Conservation (phyloP, 1,139 yeast genomes). For the Kurtzmaniella natalensis region DNA sequence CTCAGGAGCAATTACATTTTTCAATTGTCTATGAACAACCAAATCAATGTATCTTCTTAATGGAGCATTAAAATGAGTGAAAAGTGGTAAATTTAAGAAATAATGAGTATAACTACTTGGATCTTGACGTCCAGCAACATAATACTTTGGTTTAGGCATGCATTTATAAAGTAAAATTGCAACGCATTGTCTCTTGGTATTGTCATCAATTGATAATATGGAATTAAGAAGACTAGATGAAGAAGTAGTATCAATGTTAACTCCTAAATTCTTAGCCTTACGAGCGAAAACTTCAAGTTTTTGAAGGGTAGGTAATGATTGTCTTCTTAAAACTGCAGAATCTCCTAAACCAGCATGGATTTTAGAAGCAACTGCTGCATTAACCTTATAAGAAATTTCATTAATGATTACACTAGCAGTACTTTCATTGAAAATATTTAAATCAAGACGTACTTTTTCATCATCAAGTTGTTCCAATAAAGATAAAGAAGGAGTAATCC, state of each 20-base stretch:
- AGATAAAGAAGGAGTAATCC: conserved; percentile 55
- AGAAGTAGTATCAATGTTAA: conserved; percentile 68
- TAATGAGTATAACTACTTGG: conserved; percentile 77
- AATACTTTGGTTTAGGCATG: conserved; percentile 80
- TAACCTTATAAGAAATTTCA: conserved; percentile 79
- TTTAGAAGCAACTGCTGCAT: conserved; percentile 81
- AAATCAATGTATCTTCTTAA: conserved; percentile 88
- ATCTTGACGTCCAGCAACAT: conserved; percentile 83
- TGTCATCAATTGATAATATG: conserved; percentile 60
- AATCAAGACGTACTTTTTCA: conserved; percentile 65
- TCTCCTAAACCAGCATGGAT: conserved; percentile 76
- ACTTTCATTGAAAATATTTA: conserved; percentile 69
- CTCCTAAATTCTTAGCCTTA: conserved; percentile 62
- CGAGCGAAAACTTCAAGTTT: conserved; percentile 78
- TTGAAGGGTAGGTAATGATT: conserved; percentile 76
- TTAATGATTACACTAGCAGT: conserved; percentile 57
- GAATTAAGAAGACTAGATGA: conserved; percentile 73
- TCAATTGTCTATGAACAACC: conserved; percentile 88
- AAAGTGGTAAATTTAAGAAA: conserved; percentile 75
- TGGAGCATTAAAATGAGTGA: conserved; percentile 93
- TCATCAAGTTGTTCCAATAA: conserved; percentile 81
- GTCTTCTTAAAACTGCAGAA: conserved; percentile 80
- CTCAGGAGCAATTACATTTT: conserved; percentile 37
- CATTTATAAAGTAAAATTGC: conserved; percentile 81
- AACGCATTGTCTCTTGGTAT: conserved; percentile 63